These are phyloP conservation scores for Sphenostylis stenocarpa DNA, from an alignment of 306 rosid species.

Conservation along the genomic window DNA sequence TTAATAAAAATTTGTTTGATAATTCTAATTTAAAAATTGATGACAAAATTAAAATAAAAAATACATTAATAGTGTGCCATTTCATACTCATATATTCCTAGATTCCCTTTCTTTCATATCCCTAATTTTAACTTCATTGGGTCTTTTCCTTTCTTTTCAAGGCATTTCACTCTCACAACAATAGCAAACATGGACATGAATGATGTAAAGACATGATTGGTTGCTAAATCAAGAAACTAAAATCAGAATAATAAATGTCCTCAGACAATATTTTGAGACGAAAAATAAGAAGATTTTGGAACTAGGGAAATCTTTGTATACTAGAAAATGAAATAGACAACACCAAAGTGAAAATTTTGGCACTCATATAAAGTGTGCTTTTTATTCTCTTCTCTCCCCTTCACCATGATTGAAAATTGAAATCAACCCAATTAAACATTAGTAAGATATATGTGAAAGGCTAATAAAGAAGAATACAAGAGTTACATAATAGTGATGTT, in stretches of 20 bases:
- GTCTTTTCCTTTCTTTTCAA: neutral
- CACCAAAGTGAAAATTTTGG: neutral
- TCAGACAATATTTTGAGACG: neutral
- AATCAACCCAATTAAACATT: neutral
- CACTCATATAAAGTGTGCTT: neutral
- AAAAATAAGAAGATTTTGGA: neutral
- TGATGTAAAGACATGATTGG: neutral
- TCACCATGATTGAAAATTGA: neutral
- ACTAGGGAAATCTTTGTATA: neutral
- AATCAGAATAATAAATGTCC: neutral
- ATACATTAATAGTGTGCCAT: neutral
- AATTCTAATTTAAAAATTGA: too few relatives aligned
- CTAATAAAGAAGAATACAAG: neutral
- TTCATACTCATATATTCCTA: neutral
- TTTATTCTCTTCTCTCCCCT: too few relatives aligned
- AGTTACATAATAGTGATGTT: neutral
- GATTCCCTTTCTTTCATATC: slow-evolving; percentile 10
- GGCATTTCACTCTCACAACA: neutral
- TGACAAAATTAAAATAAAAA: too few relatives aligned
- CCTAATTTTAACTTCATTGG: neutral
- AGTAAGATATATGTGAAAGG: neutral
- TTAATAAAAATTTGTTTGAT: too few relatives aligned
- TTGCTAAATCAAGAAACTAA: neutral
- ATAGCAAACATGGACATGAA: neutral
- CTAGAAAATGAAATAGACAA: slow-evolving; percentile 1